Percentiles rank a stretch among this genome's conserved stretches.
Evolutionary conservation across 768 basidiomycete species (phyloP).

Genomic region (Asterophora parasitica): DNA sequence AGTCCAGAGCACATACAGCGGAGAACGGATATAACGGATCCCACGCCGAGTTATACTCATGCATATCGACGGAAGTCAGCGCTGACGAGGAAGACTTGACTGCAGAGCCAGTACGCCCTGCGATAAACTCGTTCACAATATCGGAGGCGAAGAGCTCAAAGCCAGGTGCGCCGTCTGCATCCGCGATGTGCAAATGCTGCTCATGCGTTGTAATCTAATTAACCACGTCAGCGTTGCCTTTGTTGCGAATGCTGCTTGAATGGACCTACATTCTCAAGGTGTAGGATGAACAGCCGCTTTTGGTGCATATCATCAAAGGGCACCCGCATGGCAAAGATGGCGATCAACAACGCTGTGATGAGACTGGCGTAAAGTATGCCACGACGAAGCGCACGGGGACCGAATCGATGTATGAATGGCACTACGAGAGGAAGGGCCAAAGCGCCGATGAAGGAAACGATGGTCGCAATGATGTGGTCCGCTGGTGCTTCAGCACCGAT

Average conservation of each 20-base stretch:
- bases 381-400: conserved; percentile 28
- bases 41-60: conserved; percentile 85
- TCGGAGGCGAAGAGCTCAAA: conserved; percentile 56
- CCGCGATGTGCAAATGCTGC: conserved; percentile 74
- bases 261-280: conserved; percentile 74
- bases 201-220: conserved; percentile 64
- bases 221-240: background rate
- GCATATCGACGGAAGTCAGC: conserved; percentile 51
- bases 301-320: conserved; percentile 87
- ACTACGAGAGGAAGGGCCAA: conserved; percentile 55
- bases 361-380: conserved; percentile 43
- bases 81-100: conserved; percentile 5
- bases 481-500: conserved; percentile 79
- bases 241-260: background rate
- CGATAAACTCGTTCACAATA: conserved; percentile 60
- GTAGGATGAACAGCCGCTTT: conserved; percentile 78
- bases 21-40: conserved; percentile 82
- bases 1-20: conserved; percentile 38
- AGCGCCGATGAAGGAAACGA: conserved; percentile 55
- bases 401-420: conserved; percentile 75
- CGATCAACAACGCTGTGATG: conserved; percentile 46
- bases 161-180: conserved; percentile 80
- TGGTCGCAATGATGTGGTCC: conserved; percentile 83
- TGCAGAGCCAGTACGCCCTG: conserved; percentile 27
- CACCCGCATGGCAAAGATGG: conserved; percentile 50